Evolutionary conservation across 345 rosid species (phyloP).

Genomic region (Balakata baccata): DNA sequence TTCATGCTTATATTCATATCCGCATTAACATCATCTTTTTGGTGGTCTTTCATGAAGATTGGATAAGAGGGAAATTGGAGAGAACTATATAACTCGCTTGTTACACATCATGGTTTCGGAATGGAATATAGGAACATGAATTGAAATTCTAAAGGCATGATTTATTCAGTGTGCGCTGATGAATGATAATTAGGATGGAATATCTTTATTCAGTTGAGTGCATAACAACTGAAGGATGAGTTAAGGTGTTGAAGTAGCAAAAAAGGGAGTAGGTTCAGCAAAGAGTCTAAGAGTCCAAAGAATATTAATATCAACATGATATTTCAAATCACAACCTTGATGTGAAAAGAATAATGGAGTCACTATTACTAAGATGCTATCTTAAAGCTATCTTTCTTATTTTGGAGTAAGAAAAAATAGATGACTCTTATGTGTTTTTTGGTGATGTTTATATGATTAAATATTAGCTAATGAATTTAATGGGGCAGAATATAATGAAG

Average conservation of each 20-base stretch:
- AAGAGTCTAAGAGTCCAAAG: background rate
- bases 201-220: background rate
- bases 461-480: too few species aligned
- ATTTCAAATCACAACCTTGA: too few species aligned
- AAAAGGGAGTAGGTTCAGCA: background rate
- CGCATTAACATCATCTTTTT: background rate
- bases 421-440: too few species aligned
- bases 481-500: too few species aligned
- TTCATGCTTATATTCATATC: background rate
- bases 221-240: background rate
- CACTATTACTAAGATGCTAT: too few species aligned
- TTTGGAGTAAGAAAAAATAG: too few species aligned
- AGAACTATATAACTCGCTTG: background rate
- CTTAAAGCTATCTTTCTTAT: too few species aligned
- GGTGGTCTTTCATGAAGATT: background rate
- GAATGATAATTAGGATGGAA: background rate
- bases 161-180: background rate
- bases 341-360: too few species aligned
- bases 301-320: too few species aligned
- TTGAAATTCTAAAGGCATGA: background rate
- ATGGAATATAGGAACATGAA: background rate
- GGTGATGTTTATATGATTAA: too few species aligned
- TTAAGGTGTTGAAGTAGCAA: background rate
- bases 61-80: background rate
- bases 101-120: background rate